Evolutionary conservation across 2,329 filamentous ascomycete species (phyloP).

Genomic region (Ophiostoma australiae): DNA sequence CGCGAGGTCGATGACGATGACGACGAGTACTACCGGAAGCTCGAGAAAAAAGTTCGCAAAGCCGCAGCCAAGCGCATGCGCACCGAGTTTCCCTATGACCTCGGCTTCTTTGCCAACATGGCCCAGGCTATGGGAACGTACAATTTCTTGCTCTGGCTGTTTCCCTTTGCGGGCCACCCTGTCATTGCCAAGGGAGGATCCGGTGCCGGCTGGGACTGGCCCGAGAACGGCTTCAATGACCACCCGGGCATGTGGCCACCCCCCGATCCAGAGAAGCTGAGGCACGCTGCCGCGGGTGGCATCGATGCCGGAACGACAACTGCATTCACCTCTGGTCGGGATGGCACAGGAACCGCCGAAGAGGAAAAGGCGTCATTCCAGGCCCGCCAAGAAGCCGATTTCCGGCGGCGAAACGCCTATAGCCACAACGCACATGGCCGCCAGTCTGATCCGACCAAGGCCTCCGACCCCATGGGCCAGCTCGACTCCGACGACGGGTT

Average conservation of each 20-base stretch:
- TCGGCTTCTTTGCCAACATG: slow-evolving; percentile 70
- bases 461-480: not conserved
- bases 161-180: slow-evolving; percentile 57
- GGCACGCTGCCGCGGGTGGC: slow-evolving; percentile 35
- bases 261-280: slow-evolving; percentile 56
- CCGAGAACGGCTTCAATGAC: slow-evolving; percentile 74
- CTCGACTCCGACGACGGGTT: slow-evolving; percentile 28
- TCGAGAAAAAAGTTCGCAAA: not conserved
- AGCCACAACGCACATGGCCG: slow-evolving; percentile 9
- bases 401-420: slow-evolving; percentile 33
- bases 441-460: not conserved
- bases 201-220: slow-evolving; percentile 56
- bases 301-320: not conserved
- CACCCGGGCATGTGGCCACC: slow-evolving; percentile 58
- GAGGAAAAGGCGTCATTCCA: slow-evolving; percentile 48
- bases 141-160: slow-evolving; percentile 64
- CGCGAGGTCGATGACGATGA: slow-evolving; percentile 20
- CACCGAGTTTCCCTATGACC: slow-evolving; percentile 77
- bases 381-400: slow-evolving; percentile 46
- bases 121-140: slow-evolving; percentile 67
- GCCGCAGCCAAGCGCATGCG: slow-evolving; percentile 43
- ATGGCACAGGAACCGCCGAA: slow-evolving; percentile 37
- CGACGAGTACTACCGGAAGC: slow-evolving; percentile 31
- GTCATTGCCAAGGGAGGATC: slow-evolving; percentile 34
- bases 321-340: slow-evolving; percentile 4